phyloP scores from a whole-genome alignment of 441 rosid genomes.

The Arabidopsis hybrid region DNA sequence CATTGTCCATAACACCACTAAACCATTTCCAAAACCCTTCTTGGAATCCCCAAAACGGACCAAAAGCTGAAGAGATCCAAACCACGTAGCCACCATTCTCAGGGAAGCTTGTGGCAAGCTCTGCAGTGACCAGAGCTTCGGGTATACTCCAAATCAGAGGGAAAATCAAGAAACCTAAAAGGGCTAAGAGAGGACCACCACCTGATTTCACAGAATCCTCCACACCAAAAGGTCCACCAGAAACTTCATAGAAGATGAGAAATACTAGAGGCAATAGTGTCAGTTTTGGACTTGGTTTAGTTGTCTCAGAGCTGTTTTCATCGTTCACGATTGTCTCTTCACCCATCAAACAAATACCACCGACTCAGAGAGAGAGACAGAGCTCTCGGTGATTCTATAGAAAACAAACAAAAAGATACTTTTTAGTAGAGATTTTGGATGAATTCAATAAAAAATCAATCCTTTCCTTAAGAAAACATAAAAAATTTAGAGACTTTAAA shows the following conservation, averaged over 20 bases:
- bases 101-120: conserved; percentile 92
- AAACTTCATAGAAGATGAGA: conserved; percentile 88
- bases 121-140: conserved; percentile 92
- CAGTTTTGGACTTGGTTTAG: conserved; percentile 64
- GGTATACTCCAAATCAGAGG: conserved; percentile 95
- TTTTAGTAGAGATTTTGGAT: background rate
- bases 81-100: conserved; percentile 92
- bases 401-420: conserved; percentile 18
- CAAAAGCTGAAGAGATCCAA: conserved; percentile 95
- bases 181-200: conserved; percentile 86
- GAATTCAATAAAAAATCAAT: conserved; percentile 1
- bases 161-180: conserved; percentile 83
- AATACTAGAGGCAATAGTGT: conserved; percentile 82
- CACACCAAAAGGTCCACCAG: conserved; percentile 96
- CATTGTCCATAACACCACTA: conserved; percentile 98
- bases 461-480: conserved; percentile 1
- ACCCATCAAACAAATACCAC: conserved; percentile 59
- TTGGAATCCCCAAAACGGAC: conserved; percentile 95
- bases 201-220: conserved; percentile 91
- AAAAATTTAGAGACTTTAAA: background rate
- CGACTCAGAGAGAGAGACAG: conserved; percentile 1
- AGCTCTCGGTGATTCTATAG: conserved; percentile 22
- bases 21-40: conserved; percentile 99
- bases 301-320: conserved; percentile 36
- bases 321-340: conserved; percentile 60